Percentiles rank a stretch among this genome's conserved stretches.
phyloP scores from a whole-genome alignment of 1,139 yeast genomes.

The Candida tropicalis region DNA sequence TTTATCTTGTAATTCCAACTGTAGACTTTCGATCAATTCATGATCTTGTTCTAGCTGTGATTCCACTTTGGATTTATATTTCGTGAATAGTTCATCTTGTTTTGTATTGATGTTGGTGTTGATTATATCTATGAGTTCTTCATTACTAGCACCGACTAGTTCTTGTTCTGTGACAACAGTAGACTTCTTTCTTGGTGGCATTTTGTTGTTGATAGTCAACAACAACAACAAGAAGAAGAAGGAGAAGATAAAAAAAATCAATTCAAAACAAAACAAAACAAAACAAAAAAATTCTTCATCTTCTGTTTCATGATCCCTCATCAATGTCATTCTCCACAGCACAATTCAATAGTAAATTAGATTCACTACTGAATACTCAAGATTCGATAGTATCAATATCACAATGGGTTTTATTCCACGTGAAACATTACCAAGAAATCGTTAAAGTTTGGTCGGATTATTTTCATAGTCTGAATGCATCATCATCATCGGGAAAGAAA shows the following conservation, averaged over 20 bases:
- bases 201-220: slow-evolving; percentile 3
- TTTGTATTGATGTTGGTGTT: slow-evolving; percentile 36
- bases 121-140: slow-evolving; percentile 33
- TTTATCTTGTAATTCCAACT: slow-evolving; percentile 28
- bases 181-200: slow-evolving; percentile 4
- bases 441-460: slow-evolving; percentile 65
- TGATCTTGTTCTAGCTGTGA: slow-evolving; percentile 34
- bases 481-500: slow-evolving; percentile 36
- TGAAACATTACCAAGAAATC: slow-evolving; percentile 61
- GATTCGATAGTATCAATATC: slow-evolving; percentile 82
- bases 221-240: slow-evolving; percentile 1
- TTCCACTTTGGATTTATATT: slow-evolving; percentile 31
- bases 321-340: slow-evolving; percentile 65
- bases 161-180: slow-evolving; percentile 31
- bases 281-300: not conserved
- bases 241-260: not conserved
- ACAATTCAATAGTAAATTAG: slow-evolving; percentile 57
- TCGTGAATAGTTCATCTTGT: slow-evolving; percentile 37
- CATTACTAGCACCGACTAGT: slow-evolving; percentile 28
- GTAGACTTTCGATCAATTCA: slow-evolving; percentile 28
- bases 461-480: no score
- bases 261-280: not conserved
- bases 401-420: slow-evolving; percentile 84
- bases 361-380: slow-evolving; percentile 71
- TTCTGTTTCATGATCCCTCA: not conserved